A percentile compares a stretch with the other conserved stretches of the same genome.
Conservation (phyloP, 345 rosid species). For the Aurinia saxatilis region DNA sequence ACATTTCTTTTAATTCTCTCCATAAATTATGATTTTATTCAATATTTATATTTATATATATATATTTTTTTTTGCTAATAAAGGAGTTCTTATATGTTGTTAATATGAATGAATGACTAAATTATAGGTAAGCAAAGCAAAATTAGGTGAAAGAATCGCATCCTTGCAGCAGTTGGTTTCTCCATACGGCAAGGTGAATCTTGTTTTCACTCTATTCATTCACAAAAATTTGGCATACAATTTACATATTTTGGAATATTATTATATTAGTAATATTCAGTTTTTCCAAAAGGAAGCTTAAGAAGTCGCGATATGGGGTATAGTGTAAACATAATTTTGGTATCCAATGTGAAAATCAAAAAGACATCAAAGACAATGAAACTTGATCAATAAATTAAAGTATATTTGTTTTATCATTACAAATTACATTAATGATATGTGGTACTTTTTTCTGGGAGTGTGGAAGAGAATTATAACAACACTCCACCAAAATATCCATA, state of each 20-base stretch:
- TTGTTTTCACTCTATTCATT: not conserved
- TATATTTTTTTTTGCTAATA: too few relatives aligned
- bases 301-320: slow-evolving; percentile 32
- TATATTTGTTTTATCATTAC: slow-evolving; percentile 3
- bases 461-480: slow-evolving; percentile 6
- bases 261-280: not conserved
- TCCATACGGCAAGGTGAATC: slow-evolving; percentile 80
- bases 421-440: slow-evolving; percentile 7
- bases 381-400: slow-evolving; percentile 11
- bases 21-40: not conserved
- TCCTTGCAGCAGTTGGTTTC: slow-evolving; percentile 84
- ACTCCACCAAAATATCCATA: slow-evolving; percentile 9
- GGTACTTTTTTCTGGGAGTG: not conserved
- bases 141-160: slow-evolving; percentile 70
- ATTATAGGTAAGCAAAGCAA: slow-evolving; percentile 53
- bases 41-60: too few relatives aligned
- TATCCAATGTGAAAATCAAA: slow-evolving; percentile 29
- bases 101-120: not conserved
- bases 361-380: slow-evolving; percentile 21
- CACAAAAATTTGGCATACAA: not conserved
- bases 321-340: slow-evolving; percentile 15
- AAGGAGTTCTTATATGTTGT: not conserved
- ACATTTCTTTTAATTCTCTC: not conserved
- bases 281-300: slow-evolving; percentile 26
- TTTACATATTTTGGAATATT: not conserved